A percentile compares a stretch with the other conserved stretches of the same genome.
Conservation (phyloP, 2,329 filamentous ascomycete species). For the Arthrobotrys conoides region DNA sequence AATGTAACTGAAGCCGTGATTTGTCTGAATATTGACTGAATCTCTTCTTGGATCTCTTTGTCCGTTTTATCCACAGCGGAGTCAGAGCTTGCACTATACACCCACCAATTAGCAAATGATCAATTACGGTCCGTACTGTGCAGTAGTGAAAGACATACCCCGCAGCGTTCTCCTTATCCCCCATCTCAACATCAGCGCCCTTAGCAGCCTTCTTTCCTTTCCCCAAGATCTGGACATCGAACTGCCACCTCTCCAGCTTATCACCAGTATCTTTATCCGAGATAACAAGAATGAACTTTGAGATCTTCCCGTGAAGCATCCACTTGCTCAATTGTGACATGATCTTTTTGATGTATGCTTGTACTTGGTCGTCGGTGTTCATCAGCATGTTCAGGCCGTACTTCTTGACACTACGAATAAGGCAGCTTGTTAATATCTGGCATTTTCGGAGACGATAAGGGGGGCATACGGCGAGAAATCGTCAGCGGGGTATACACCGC, state of each 20-base stretch:
- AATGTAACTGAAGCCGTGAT: slow-evolving; percentile 99
- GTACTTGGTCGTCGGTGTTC: slow-evolving; percentile 96
- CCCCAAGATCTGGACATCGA: slow-evolving; percentile 76
- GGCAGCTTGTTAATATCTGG: slow-evolving; percentile 65
- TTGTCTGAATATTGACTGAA: slow-evolving; percentile 95
- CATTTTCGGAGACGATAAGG: not conserved
- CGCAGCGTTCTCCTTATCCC: slow-evolving; percentile 80
- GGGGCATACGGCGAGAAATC: slow-evolving; percentile 87
- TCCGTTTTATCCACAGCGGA: slow-evolving; percentile 82
- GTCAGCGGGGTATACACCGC: slow-evolving; percentile 88
- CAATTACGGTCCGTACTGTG: not conserved
- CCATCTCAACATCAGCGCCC: slow-evolving; percentile 60
- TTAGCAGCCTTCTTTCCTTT: slow-evolving; percentile 56
- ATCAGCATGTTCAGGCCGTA: slow-evolving; percentile 99
- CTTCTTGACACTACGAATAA: slow-evolving; percentile 81
- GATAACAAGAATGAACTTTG: slow-evolving; percentile 95
- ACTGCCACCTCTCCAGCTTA: slow-evolving; percentile 97
- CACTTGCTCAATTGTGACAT: slow-evolving; percentile 97
- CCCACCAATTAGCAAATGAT: slow-evolving; percentile 15
- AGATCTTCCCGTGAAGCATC: slow-evolving; percentile 98
- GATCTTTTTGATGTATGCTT: slow-evolving; percentile 99
- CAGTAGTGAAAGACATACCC: slow-evolving; percentile 68
- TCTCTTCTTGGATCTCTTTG: slow-evolving; percentile 92
- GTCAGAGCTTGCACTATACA: slow-evolving; percentile 62
- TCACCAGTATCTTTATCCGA: slow-evolving; percentile 97